Percentiles rank a stretch among this genome's conserved stretches.
These are phyloP conservation scores for Cokeromyces recurvatus DNA, from an alignment of 371 early-diverging fungal species.

Conservation along the genomic window DNA sequence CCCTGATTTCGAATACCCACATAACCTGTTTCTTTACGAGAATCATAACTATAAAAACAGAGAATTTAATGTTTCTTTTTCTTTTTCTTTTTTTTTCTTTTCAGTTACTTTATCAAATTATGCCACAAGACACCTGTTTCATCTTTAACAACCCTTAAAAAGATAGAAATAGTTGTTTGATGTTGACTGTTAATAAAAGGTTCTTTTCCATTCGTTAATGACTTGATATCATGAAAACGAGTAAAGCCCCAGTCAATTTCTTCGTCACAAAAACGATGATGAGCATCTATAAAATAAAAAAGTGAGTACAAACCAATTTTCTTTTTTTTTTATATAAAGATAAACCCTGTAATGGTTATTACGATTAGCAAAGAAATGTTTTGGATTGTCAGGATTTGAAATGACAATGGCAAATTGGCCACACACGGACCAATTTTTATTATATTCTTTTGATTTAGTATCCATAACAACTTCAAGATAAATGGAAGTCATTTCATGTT, in stretches of 20 bases:
- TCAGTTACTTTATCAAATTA: conserved; percentile 81
- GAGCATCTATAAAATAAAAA: conserved; percentile 42
- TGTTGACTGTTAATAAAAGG: conserved; percentile 51
- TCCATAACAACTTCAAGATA: conserved; percentile 82
- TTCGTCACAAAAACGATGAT: conserved; percentile 77
- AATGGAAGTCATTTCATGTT: conserved; percentile 60
- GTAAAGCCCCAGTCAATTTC: conserved; percentile 96
- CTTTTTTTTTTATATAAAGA: no score
- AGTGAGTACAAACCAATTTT: background rate
- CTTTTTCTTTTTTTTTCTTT: conserved; percentile 63
- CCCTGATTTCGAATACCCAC: conserved; percentile 98
- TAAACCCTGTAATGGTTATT: no score
- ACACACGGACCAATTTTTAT: conserved; percentile 65
- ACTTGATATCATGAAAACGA: conserved; percentile 40
- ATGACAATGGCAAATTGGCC: conserved; percentile 78
- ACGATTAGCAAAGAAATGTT: conserved; percentile 58
- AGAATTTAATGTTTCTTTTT: no score
- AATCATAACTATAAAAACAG: conserved; percentile 68
- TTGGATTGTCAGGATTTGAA: conserved; percentile 67
- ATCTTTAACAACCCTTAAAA: conserved; percentile 81
- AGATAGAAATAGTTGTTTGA: conserved; percentile 62
- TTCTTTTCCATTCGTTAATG: conserved; percentile 28
- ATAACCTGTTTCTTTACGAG: conserved; percentile 86
- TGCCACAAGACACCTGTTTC: conserved; percentile 94
- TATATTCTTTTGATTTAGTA: conserved; percentile 41